Base-by-base conservation (phyloP, 2,329 filamentous ascomycete species). In the Cytospora schulzeri region DNA sequence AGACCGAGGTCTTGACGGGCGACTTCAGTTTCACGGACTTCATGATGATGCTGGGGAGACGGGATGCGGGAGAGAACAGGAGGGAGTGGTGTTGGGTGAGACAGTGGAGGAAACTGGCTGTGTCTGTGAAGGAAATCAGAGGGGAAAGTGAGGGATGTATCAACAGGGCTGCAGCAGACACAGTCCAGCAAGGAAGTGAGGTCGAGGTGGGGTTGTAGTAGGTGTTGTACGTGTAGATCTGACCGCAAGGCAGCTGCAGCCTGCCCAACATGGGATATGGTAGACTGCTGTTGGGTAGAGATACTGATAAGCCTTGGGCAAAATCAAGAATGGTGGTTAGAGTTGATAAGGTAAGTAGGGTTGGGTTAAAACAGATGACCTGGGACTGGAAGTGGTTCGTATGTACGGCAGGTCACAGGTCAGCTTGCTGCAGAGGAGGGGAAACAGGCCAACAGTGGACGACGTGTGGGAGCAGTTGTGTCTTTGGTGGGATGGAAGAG, bases 1-100 rank as follows among this genome's bases (percentile, higher is more conserved):
- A 55, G 57, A 66, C 41, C 14, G 66, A 66, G 53, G 64, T 60
- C 57, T 58, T 66, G 60, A 63, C 64, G 35, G 63, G 48, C 17
- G 63, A 60, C 59, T 66, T 66, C 12, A 66, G 61, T 41, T 57
- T 53, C 1, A 65, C 58, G 17, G 57, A 48, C 62, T 62, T 64
- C 65, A 67, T 67, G 58, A 67, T 67, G 62, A n/a, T 17, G 55
- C 31, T 55, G n/a, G 55, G 41, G 41, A 41, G 38, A 56, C 38
- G 15, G 55, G 52, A 15, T 19, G 17, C 24, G 28, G 28, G n/a
- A 50, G 51, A 31, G 29, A 50, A 41, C 26, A 53, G 19, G 41
- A 52, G 11, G 55, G 11, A 41, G 38, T 5, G 52, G 45, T 8
- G n/a, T n/a, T n/a, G 60, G 45, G 54, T 12, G 29, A 54, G 14